These are phyloP conservation scores for Beauveria sp. DNA, from an alignment of 2,329 filamentous ascomycete species.

Conservation along the genomic window DNA sequence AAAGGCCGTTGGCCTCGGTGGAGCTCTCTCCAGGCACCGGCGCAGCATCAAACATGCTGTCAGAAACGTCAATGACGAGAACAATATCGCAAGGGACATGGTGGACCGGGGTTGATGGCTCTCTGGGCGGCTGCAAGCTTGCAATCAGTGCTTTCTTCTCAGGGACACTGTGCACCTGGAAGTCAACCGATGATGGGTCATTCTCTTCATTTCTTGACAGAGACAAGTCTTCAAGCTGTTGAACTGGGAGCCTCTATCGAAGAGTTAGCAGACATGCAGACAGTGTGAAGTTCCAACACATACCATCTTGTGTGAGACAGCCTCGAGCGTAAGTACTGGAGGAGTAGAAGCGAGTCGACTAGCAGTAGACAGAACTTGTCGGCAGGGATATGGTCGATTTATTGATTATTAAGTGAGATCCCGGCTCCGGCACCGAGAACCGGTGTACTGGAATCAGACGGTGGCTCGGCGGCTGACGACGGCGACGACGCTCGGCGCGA, in stretches of 20 bases:
- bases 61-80: slow-evolving; percentile 54
- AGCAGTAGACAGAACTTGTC: neutral
- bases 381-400: neutral
- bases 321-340: neutral
- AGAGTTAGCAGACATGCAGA: neutral
- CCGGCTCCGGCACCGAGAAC: neutral
- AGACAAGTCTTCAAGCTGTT: neutral
- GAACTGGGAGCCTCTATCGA: neutral
- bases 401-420: slow-evolving; percentile 2
- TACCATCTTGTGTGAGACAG: neutral
- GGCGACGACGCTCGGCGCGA: neutral
- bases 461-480: slow-evolving; percentile 11
- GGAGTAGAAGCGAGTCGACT: neutral
- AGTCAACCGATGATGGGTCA: neutral
- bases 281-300: neutral
- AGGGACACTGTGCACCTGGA: neutral
- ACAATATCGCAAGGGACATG: slow-evolving; percentile 53
- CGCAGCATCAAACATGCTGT: slow-evolving; percentile 44
- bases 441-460: neutral
- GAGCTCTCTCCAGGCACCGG: slow-evolving; percentile 36
- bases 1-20: slow-evolving; percentile 43
- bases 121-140: slow-evolving; percentile 36
- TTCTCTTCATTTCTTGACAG: neutral
- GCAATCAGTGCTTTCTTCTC: slow-evolving; percentile 30
- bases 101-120: slow-evolving; percentile 21